Evolutionary conservation across 1,284 basidiomycete species (phyloP), one percentile per base, ranked within the genome.

Genomic region (Pseudozyma sp.): DNA sequence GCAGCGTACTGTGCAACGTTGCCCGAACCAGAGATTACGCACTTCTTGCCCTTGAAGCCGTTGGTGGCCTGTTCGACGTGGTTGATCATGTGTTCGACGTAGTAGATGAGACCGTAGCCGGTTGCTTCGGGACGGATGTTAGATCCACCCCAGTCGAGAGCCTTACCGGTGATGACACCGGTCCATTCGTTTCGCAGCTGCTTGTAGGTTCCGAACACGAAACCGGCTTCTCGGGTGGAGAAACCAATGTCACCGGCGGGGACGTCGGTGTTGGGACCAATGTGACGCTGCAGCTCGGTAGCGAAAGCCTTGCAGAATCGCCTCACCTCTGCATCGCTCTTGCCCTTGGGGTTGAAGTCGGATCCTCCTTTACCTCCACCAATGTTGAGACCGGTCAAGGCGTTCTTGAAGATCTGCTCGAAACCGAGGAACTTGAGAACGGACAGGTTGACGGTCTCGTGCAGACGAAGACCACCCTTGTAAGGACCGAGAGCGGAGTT

Each of bases 371-470:
- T 86, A 75, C 87, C 88, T 81, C 91, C 91, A 77, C 91, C 91
- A 89, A 92, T 92, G 85, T 87, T 89, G 68, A 92, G 87, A 50
- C 91, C 91, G 31, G 92, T 92, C 34, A 93, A 87, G 40, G 92
- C 91, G 85, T 93, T 93, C 87, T 92, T 92, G 89, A 92, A 92
- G 78, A 89, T 91, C 85, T 90, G 89, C 86, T 93, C 92, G 84
- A 92, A 92, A 57, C 91, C 92, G 75, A 92, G 88, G 90, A 93
- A 93, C 85, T 92, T 92, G 85, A 93, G 88, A 85, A 93, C 92
- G 75, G 90, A 91, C 44, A 93, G 88, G 87, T 92, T 92, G 86
- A 93, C 92, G 59, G 90, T 89, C 69, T 91, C 90, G 87, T 92
- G 91, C 64, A 93, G 88, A 77, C 92, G 90, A 75, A 92, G 89